Evolutionary conservation across 352 stramenopile genomes (phyloP), one percentile per base, ranked within the genome.

Genomic region (Phytophthora lateralis): DNA sequence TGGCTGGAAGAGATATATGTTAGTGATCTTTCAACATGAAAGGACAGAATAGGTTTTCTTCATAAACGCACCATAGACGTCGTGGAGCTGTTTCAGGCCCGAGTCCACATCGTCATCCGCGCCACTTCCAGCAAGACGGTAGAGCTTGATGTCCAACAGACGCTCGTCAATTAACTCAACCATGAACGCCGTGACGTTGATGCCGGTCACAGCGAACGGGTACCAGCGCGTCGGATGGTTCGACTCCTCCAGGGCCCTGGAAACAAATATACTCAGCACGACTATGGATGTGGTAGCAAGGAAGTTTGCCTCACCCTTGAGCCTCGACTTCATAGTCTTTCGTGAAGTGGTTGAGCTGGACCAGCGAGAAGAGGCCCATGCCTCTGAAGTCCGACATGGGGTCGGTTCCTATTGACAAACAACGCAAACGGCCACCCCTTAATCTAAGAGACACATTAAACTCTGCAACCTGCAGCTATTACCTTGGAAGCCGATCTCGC

Each of bases 401-500:
- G 49, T 95, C 85, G 15, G 78, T 89, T 52, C 85, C 84, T 92
- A 53, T 35, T 11, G 29, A 4, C 38, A 55, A 35, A 9, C 24
- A 38, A 61, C 10, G 17, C 14, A 30, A 30, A 30, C 26, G 4
- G 4, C 6, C 26, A 30, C 26, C 4, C 0, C 26, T 30, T 30
- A 6, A 30, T 2, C 26, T 8, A 30, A 6, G 26, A 2, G 26
- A 9, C 26, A 30, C 26, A 2, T 30, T 30, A 30, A 30, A 30
- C 26, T 6, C 26, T 30, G 6, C 26, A 53, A 14, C 21, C 11
- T 15, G 9, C 4, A 21, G 6, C 29, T 32, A 38, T 24, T 52
- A 91, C 85, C 86, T 85, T 95, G 85, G 44, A 95, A 95, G 24
- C 87, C 87, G 46, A 95, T 94, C 38, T 95, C 87, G 27, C 81